Conservation (phyloP, 805 yeast species). For the Yarrowia sp. region DNA sequence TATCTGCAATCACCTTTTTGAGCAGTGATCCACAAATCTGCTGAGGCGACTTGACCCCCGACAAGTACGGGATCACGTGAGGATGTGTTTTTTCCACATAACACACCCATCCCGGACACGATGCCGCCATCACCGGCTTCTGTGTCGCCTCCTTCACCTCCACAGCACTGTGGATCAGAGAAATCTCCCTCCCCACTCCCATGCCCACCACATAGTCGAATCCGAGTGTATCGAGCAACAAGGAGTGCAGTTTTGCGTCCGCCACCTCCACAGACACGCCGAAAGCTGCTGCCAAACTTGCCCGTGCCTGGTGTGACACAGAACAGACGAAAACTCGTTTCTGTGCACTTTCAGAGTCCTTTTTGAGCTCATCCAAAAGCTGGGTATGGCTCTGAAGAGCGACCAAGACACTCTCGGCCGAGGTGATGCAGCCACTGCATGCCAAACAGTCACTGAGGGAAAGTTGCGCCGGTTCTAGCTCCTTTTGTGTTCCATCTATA, state of each 20-base stretch:
- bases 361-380: slow-evolving; percentile 57
- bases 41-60: slow-evolving; percentile 84
- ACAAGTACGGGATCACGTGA: slow-evolving; percentile 64
- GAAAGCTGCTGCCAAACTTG: slow-evolving; percentile 72
- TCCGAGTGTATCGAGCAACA: slow-evolving; percentile 61
- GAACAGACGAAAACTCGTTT: slow-evolving; percentile 60
- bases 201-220: slow-evolving; percentile 79
- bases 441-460: slow-evolving; percentile 92
- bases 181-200: slow-evolving; percentile 71
- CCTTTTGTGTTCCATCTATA: slow-evolving; percentile 45
- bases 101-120: slow-evolving; percentile 95
- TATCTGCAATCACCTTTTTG: slow-evolving; percentile 50
- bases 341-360: slow-evolving; percentile 29
- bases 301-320: slow-evolving; percentile 81
- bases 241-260: slow-evolving; percentile 59
- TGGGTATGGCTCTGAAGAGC: slow-evolving; percentile 88
- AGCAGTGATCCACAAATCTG: slow-evolving; percentile 83
- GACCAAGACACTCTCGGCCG: slow-evolving; percentile 92
- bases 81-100: slow-evolving; percentile 97
- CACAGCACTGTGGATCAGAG: slow-evolving; percentile 51
- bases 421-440: slow-evolving; percentile 94
- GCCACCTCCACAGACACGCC: slow-evolving; percentile 50
- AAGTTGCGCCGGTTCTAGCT: slow-evolving; percentile 77
- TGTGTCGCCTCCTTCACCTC: slow-evolving; percentile 38
- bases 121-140: slow-evolving; percentile 62